These are phyloP conservation scores for Nadsonia fulvescens DNA, from an alignment of 805 yeast genomes.

Conservation along the genomic window DNA sequence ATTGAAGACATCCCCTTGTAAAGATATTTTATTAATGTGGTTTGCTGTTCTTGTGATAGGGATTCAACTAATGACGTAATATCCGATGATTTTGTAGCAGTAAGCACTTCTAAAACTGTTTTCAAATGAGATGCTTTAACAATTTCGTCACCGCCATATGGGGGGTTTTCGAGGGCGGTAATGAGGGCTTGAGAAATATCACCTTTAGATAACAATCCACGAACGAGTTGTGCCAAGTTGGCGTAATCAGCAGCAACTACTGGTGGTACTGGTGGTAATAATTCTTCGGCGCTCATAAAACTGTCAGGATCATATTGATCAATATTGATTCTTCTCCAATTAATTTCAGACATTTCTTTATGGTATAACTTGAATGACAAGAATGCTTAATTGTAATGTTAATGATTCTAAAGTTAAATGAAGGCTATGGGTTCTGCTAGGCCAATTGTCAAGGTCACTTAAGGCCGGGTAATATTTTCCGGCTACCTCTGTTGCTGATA, in stretches of 20 bases:
- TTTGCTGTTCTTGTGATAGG: slow-evolving; percentile 49
- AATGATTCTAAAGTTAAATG: too few relatives aligned
- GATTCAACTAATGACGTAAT: slow-evolving; percentile 40
- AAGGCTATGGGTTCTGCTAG: too few relatives aligned
- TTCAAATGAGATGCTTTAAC: slow-evolving; percentile 34
- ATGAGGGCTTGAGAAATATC: slow-evolving; percentile 49
- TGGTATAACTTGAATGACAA: too few relatives aligned
- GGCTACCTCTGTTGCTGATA: too few relatives aligned
- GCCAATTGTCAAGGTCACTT: too few relatives aligned
- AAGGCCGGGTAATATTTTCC: too few relatives aligned
- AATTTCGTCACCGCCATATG: slow-evolving; percentile 55
- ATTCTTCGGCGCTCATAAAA: slow-evolving; percentile 40
- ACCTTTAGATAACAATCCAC: slow-evolving; percentile 52
- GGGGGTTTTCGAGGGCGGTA: slow-evolving; percentile 51
- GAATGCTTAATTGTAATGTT: too few relatives aligned
- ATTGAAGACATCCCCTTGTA: slow-evolving; percentile 70
- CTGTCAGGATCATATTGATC: slow-evolving; percentile 80
- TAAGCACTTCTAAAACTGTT: slow-evolving; percentile 53
- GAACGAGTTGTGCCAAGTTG: slow-evolving; percentile 35
- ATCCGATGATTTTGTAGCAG: slow-evolving; percentile 49
- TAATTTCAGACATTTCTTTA: slow-evolving; percentile 5
- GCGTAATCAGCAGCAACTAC: slow-evolving; percentile 37
- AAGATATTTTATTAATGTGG: slow-evolving; percentile 62
- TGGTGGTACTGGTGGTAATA: slow-evolving; percentile 36
- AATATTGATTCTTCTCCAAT: slow-evolving; percentile 67